Evolutionary conservation across 2,329 filamentous ascomycete species (phyloP).

Genomic region (Colletotrichum lindemuthianum): DNA sequence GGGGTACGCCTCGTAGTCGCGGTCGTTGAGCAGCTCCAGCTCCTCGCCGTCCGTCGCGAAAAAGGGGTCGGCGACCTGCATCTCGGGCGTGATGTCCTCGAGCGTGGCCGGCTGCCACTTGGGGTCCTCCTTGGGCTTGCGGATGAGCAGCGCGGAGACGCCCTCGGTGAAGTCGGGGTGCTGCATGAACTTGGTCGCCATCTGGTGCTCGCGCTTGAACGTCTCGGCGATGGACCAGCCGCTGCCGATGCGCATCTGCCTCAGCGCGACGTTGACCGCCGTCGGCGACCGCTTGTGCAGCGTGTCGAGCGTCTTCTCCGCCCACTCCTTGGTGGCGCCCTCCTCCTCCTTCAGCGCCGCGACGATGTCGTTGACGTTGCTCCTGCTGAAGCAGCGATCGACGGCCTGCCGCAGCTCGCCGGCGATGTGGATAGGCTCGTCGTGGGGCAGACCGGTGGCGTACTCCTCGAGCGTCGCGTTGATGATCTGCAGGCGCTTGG

Average conservation of each 20-base stretch:
- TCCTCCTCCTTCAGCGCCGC: conserved; percentile 67
- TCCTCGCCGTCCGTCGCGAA: conserved; percentile 63
- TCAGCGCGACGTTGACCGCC: conserved; percentile 83
- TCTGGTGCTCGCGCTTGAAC: conserved; percentile 86
- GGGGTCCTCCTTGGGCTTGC: conserved; percentile 67
- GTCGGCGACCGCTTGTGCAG: conserved; percentile 85
- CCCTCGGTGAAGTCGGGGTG: conserved; percentile 93
- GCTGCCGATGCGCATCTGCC: conserved; percentile 80
- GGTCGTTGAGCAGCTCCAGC: conserved; percentile 70
- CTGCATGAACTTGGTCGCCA: conserved; percentile 88
- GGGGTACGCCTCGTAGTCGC: conserved; percentile 79
- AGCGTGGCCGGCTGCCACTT: conserved; percentile 81
- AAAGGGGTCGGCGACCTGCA: conserved; percentile 72
- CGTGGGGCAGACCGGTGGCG: conserved; percentile 82
- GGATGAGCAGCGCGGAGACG: conserved; percentile 82
- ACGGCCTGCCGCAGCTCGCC: conserved; percentile 82
- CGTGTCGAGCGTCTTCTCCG: conserved; percentile 77
- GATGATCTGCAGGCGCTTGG: conserved; percentile 75
- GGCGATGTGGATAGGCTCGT: conserved; percentile 72
- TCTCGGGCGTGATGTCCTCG: conserved; percentile 67
- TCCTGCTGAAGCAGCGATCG: conserved; percentile 81
- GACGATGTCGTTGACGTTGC: conserved; percentile 76
- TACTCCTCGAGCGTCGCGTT: conserved; percentile 93
- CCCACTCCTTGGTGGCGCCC: conserved; percentile 75
- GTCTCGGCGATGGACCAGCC: conserved; percentile 85